Conservation (phyloP, 1,284 basidiomycete species). For the Tilletia caries region DNA sequence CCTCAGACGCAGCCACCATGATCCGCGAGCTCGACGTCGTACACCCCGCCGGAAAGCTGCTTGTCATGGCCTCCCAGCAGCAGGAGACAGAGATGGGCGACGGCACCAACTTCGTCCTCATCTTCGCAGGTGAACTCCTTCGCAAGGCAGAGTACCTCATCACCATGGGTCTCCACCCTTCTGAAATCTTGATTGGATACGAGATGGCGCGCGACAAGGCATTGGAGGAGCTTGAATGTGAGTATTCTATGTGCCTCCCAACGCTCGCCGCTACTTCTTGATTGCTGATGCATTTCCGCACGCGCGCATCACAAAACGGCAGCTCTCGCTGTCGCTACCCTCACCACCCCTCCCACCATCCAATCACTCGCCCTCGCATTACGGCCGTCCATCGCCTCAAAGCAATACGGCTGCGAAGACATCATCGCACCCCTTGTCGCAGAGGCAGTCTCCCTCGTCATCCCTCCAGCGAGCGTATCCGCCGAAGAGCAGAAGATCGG, state of each 20-base stretch:
- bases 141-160: slow-evolving; percentile 90
- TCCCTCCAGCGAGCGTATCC: slow-evolving; percentile 26
- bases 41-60: slow-evolving; percentile 92
- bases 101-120: slow-evolving; percentile 90
- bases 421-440: slow-evolving; percentile 78
- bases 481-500: slow-evolving; percentile 34
- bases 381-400: slow-evolving; percentile 87
- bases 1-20: slow-evolving; percentile 97
- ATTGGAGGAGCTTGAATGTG: slow-evolving; percentile 83
- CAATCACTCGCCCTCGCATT: slow-evolving; percentile 76
- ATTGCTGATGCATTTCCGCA: slow-evolving; percentile 23
- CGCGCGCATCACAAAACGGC: slow-evolving; percentile 9
- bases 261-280: not conserved
- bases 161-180: slow-evolving; percentile 93
- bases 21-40: slow-evolving; percentile 97
- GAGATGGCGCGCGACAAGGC: slow-evolving; percentile 87
- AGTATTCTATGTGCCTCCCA: slow-evolving; percentile 54
- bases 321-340: slow-evolving; percentile 55
- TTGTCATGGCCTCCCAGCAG: slow-evolving; percentile 95
- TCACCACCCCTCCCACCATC: slow-evolving; percentile 75
- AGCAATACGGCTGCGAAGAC: slow-evolving; percentile 93
- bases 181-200: slow-evolving; percentile 82
- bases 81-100: slow-evolving; percentile 98
- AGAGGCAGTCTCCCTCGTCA: slow-evolving; percentile 68
- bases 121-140: slow-evolving; percentile 89